Conservation (phyloP, 441 rosid genomes). For the Arabidopsis hybrid region DNA sequence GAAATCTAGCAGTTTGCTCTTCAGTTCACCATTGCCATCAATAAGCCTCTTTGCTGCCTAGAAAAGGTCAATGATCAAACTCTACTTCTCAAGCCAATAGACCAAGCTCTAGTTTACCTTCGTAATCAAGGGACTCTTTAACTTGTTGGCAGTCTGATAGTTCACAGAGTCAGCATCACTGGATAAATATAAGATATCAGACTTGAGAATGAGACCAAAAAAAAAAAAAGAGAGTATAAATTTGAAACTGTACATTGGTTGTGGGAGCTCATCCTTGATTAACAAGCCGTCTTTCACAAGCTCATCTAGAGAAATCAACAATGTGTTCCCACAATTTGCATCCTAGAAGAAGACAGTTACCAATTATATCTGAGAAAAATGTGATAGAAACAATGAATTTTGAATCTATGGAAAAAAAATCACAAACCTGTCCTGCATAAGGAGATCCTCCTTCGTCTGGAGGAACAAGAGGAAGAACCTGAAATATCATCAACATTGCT, state of each 20-base stretch:
- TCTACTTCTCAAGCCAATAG: slow-evolving; percentile 1
- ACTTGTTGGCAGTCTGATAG: slow-evolving; percentile 60
- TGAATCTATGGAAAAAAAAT: neutral
- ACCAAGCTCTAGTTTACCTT: slow-evolving; percentile 54
- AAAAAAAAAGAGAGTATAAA: neutral
- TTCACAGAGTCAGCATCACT: slow-evolving; percentile 73
- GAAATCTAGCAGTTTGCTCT: slow-evolving; percentile 66
- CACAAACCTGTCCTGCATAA: slow-evolving; percentile 84
- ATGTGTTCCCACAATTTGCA: slow-evolving; percentile 93
- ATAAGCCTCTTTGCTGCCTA: slow-evolving; percentile 95
- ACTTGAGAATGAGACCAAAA: slow-evolving; percentile 14
- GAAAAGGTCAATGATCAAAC: slow-evolving; percentile 23
- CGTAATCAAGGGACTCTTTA: slow-evolving; percentile 80
- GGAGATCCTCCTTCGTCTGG: slow-evolving; percentile 89
- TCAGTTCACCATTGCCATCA: slow-evolving; percentile 64
- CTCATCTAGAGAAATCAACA: slow-evolving; percentile 93
- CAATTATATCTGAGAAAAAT: neutral
- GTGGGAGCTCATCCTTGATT: slow-evolving; percentile 73
- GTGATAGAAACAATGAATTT: neutral
- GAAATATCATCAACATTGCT: neutral
- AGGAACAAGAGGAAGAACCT: slow-evolving; percentile 99
- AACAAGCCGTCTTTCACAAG: slow-evolving; percentile 88
- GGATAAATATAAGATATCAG: slow-evolving; percentile 26
- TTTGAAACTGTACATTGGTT: slow-evolving; percentile 55
- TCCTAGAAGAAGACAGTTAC: slow-evolving; percentile 55